phyloP scores from a whole-genome alignment of 345 rosid genomes.

The Turritis glabra region DNA sequence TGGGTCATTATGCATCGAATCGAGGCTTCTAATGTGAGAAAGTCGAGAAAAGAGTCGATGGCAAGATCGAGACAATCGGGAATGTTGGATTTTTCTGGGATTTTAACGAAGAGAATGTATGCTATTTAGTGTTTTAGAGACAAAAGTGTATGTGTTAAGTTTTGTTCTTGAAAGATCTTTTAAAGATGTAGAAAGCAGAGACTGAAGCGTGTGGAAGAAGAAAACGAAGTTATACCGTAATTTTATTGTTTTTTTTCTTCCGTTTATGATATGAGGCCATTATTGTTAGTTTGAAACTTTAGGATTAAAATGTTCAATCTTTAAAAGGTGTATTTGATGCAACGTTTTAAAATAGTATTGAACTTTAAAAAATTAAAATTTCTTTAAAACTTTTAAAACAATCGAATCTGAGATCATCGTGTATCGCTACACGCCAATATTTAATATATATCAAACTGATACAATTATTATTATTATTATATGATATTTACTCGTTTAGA shows the following conservation, averaged over 20 bases:
- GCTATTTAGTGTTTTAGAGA: constrained; percentile 51
- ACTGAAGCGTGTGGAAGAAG: constrained; percentile 17
- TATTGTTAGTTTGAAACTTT: no score
- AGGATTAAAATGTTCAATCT: no score
- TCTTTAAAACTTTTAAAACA: no score
- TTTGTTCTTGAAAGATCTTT: not conserved
- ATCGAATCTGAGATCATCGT: not conserved
- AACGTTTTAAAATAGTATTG: no score
- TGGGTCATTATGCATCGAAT: constrained; percentile 90
- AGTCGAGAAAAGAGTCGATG: constrained; percentile 55
- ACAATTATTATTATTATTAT: not conserved
- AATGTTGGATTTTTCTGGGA: constrained; percentile 52
- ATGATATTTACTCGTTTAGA: not conserved
- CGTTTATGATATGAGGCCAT: not conserved
- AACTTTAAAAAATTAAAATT: no score
- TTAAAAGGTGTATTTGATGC: no score
- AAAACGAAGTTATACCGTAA: not conserved
- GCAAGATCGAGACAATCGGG: constrained; percentile 50
- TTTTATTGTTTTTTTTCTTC: not conserved
- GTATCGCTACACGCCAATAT: not conserved
- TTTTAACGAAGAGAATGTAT: constrained; percentile 74
- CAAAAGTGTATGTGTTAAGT: not conserved
- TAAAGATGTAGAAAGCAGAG: not conserved
- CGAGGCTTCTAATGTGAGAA: constrained; percentile 72
- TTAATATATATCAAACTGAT: not conserved